Evolutionary conservation across 2,329 filamentous ascomycete species (phyloP), one percentile per base, ranked within the genome.

Genomic region (Drechslera avenae): DNA sequence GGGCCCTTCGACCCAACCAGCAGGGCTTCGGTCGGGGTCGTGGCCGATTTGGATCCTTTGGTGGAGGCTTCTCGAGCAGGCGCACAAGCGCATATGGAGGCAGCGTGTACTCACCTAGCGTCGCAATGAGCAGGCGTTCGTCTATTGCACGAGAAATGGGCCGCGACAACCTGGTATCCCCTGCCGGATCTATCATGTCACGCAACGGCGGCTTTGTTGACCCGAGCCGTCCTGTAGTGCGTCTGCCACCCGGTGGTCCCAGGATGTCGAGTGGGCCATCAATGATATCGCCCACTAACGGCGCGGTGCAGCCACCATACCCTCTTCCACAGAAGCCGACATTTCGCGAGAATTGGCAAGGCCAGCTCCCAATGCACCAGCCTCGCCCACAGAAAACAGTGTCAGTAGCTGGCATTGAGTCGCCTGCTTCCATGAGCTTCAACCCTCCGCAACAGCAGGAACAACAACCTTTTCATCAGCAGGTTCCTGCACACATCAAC

Each of bases 321-420:
- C 77, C 79, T 36, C 75, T 80, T 39, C 79, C 81, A 19, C 80
- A 81, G 57, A 80, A 82, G 57, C 81, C 82, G 7, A 73, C 79
- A 1, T 84, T 79, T 69, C 80, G 81, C 42, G 84, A 86, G 68
- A 85, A 83, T 59, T 85, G 83, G 62, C 80, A 81, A 36, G 78
- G 77, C 14, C 80, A 81, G 34, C 81, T 86, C 14, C 83, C 91
- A 1, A 96, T 97, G 86, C 90, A 97, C 71, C 94, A 97, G 71
- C 94, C 94, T 50, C 88, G 90, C 44, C 93, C 94, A 7, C 92
- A 97, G 73, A 97, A 97, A 79, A 83, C 91, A 5, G 90, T 97
- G 26, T 97, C 92, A 8, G 86, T 97, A 51, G 90, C 91, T 50
- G 91, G 91, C 64, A 96, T 97, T 62, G 94, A 97, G 73, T 89